Evolutionary conservation across 176 grass and related monocot genomes (phyloP).

Genomic region (Panicum miliaceum): DNA sequence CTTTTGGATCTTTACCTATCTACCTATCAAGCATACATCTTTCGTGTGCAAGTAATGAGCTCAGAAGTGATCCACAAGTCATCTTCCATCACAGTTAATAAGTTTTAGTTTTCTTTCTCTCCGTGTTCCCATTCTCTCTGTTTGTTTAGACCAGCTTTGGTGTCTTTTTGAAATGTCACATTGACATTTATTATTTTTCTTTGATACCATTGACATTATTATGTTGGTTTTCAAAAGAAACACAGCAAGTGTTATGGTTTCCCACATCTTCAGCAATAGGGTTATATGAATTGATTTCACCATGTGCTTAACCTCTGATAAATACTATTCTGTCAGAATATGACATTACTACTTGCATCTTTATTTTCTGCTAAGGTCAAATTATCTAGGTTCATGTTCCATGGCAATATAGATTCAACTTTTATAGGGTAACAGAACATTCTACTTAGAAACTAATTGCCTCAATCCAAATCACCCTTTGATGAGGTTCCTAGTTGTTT

Average conservation of each 20-base stretch:
- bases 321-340: background rate
- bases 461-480: background rate
- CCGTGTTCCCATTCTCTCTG: background rate
- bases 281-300: conserved; percentile 1
- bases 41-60: background rate
- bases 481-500: conserved; percentile 23
- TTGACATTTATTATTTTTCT: background rate
- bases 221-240: conserved; percentile 36
- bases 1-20: background rate
- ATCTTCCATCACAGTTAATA: background rate
- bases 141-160: background rate
- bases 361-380: background rate
- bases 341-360: background rate
- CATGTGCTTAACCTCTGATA: background rate
- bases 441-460: background rate
- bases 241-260: background rate
- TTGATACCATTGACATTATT: background rate
- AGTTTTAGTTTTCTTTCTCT: background rate
- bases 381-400: background rate
- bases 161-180: background rate
- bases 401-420: background rate
- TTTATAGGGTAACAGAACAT: background rate
- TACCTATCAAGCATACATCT: background rate
- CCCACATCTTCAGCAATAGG: background rate
- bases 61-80: background rate